Evolutionary conservation across 305 asterid genomes (phyloP).

Genomic region (Stenogyne calaminthoides): DNA sequence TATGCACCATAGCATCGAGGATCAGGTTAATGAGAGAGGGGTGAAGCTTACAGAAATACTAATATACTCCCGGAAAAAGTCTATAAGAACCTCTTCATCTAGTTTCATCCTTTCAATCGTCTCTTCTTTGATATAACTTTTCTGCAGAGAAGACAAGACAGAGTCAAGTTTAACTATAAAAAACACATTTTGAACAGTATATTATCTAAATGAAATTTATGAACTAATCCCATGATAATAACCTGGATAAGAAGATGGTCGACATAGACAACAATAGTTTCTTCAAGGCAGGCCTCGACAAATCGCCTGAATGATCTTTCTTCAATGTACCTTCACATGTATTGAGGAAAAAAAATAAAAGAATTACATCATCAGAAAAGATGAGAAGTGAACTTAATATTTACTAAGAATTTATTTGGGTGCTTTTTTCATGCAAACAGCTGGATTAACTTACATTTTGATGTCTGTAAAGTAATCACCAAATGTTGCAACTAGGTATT

Average conservation of each 20-base stretch:
- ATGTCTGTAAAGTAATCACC: conserved; percentile 92
- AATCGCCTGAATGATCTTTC: conserved; percentile 94
- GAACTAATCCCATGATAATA: conserved; percentile 24
- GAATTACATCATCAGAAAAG: conserved; percentile 18
- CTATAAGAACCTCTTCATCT: conserved; percentile 93
- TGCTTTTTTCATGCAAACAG: conserved; percentile 1
- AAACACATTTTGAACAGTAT: conserved; percentile 7
- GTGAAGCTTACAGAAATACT: conserved; percentile 72
- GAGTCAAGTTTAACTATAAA: conserved; percentile 20
- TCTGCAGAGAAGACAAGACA: conserved; percentile 45
- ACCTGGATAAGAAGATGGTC: conserved; percentile 94
- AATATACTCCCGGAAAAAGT: conserved; percentile 88
- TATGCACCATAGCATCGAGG: background rate
- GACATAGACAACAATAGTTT: conserved; percentile 85
- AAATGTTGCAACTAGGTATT: conserved; percentile 92
- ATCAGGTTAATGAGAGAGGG: conserved; percentile 3
- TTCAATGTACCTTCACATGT: conserved; percentile 76
- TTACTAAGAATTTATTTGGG: conserved; percentile 17
- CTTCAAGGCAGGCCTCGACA: conserved; percentile 95
- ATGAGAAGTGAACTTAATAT: conserved; percentile 15
- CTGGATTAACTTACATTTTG: conserved; percentile 70
- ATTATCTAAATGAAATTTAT: background rate
- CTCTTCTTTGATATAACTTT: conserved; percentile 93
- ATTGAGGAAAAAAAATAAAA: background rate
- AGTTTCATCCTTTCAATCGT: conserved; percentile 95